These are phyloP conservation scores for Volvox carteri DNA, from an alignment of 163 green algal genomes.

Conservation along the genomic window DNA sequence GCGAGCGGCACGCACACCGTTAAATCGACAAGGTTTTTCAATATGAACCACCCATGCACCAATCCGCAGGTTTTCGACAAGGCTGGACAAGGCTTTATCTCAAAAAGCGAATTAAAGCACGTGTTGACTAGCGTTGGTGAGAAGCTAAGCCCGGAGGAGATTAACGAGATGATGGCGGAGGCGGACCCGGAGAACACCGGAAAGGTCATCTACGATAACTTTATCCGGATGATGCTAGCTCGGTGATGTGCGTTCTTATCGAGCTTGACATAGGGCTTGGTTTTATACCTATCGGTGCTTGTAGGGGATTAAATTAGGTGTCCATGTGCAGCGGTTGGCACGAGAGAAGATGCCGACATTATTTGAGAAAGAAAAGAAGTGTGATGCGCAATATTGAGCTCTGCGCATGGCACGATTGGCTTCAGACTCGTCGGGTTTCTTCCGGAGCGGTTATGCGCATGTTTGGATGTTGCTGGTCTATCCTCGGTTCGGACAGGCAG, in stretches of 20 bases:
- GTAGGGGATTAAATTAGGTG: too few species aligned
- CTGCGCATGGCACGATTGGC: too few species aligned
- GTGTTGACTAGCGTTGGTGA: constrained; percentile 77
- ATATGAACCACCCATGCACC: too few species aligned
- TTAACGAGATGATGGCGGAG: constrained; percentile 68
- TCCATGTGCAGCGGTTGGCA: not conserved
- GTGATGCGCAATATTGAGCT: too few species aligned
- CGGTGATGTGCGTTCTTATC: constrained; percentile 24
- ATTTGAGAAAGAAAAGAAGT: not conserved
- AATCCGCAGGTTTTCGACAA: constrained; percentile 55
- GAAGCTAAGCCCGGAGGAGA: constrained; percentile 70
- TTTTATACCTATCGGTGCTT: not conserved
- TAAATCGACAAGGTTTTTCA: too few species aligned
- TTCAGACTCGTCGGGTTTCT: too few species aligned
- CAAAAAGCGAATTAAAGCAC: constrained; percentile 65
- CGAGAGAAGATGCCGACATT: not conserved
- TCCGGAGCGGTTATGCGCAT: not conserved
- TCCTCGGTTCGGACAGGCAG: not conserved
- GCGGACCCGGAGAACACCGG: constrained; percentile 47
- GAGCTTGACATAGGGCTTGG: not conserved
- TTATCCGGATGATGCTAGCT: constrained; percentile 67
- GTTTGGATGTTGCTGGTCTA: not conserved
- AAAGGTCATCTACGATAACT: constrained; percentile 64
- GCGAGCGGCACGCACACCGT: too few species aligned
- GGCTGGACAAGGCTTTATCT: constrained; percentile 56